A percentile compares a stretch with the other conserved stretches of the same genome.
Evolutionary conservation across 495 filamentous ascomycete species (phyloP).

Genomic region (Trichoderma parareesei): DNA sequence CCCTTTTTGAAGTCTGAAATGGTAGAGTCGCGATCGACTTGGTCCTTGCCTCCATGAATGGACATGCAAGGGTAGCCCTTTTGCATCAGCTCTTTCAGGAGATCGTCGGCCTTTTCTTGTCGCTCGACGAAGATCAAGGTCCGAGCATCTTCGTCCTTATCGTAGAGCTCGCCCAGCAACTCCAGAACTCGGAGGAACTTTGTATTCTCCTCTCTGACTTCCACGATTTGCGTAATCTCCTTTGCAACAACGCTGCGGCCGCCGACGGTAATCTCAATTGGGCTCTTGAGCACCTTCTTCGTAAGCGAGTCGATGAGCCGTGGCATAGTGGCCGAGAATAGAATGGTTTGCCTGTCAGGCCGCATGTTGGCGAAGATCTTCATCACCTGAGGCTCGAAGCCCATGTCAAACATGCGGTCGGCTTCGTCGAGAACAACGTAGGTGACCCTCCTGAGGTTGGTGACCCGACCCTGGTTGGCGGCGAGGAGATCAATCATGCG

Average conservation of each 20-base stretch:
- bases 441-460: slow-evolving; percentile 79
- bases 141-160: slow-evolving; percentile 79
- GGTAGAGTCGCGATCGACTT: slow-evolving; percentile 87
- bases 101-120: slow-evolving; percentile 84
- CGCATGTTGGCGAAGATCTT: slow-evolving; percentile 88
- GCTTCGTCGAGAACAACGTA: slow-evolving; percentile 96
- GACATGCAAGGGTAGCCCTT: slow-evolving; percentile 93
- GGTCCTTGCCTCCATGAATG: slow-evolving; percentile 94
- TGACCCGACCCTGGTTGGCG: slow-evolving; percentile 86
- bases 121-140: slow-evolving; percentile 90
- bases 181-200: slow-evolving; percentile 83
- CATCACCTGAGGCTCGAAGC: slow-evolving; percentile 96
- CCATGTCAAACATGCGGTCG: slow-evolving; percentile 99
- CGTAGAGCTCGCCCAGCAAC: slow-evolving; percentile 79
- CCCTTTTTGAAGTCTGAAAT: slow-evolving; percentile 95
- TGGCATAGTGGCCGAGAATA: slow-evolving; percentile 98
- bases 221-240: slow-evolving; percentile 91
- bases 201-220: slow-evolving; percentile 71
- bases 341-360: slow-evolving; percentile 83
- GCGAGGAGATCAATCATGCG: slow-evolving; percentile 93
- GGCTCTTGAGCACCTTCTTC: slow-evolving; percentile 75
- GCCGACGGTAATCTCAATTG: slow-evolving; percentile 87
- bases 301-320: slow-evolving; percentile 84
- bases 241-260: slow-evolving; percentile 86
- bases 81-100: slow-evolving; percentile 73